Evolutionary conservation across 2,329 filamentous ascomycete genomes (phyloP), one percentile per base, ranked within the genome.

Genomic region (Ceratocystiopsis minuta): DNA sequence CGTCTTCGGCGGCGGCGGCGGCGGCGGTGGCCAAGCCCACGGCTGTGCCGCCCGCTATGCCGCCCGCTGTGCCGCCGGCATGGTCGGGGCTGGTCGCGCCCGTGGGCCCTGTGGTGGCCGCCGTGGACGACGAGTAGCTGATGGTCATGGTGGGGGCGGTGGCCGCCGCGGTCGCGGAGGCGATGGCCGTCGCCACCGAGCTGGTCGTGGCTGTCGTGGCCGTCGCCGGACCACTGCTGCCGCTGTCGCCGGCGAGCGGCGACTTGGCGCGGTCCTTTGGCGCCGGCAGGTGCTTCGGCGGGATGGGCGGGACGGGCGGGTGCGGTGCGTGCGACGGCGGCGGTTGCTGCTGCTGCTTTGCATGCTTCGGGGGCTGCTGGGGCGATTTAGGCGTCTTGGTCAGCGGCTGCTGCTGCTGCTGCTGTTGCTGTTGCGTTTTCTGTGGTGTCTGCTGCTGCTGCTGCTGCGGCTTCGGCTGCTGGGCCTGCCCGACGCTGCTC

Each of bases 241-340:
- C 24, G 11, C 11, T 10, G 24, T 28, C 24, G 24, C 24, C 24
- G 24, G 24, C 75, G 6, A 78, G 54, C 0, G 75, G 75, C 1
- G 75, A 78, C 49, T 75, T 76, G 43, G 70, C 63, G 39, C 67
- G 64, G 20, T 42, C 38, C 20, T 43, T 44, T 15, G 44, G 41
- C 16, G 36, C 33, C 18, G 40, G 36, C 16, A 43, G 41, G 47
- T 66, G 68, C 36, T 63, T 60, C 42, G 17, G 3, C 39, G 44
- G 24, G 11, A 28, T 28, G 11, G 24, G 24, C 24, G 24, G 24
- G 5, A 28, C 24, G 2, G 9, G 15, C 37, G 33, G 37, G 33
- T 37, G 34, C 10, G 11, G 16, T 9, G 31, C 14, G 28, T 16
- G 33, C 12, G 20, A 37, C 14, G 20, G 37, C 13, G 33, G 37